Conservation (phyloP, 2,329 filamentous ascomycete species). For the Stemphylium beticola region DNA sequence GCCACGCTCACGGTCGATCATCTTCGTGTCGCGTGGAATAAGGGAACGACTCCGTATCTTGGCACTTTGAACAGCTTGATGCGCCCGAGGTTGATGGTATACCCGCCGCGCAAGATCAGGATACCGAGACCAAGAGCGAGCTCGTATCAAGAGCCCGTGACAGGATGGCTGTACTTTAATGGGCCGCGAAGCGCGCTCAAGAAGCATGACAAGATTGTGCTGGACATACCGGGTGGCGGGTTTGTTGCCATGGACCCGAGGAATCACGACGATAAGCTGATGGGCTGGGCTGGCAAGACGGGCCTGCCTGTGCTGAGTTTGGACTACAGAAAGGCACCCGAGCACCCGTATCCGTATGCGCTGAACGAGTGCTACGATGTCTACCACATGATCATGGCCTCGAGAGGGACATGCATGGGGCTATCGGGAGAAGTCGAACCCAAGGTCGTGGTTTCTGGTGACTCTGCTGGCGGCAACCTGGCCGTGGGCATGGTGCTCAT, state of each 20-base stretch:
- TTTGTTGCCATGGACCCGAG: constrained; percentile 98
- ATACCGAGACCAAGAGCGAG: constrained; percentile 82
- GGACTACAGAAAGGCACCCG: constrained; percentile 88
- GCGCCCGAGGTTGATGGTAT: constrained; percentile 79
- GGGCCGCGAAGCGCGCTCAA: constrained; percentile 80
- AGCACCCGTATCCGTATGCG: constrained; percentile 83
- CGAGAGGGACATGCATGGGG: constrained; percentile 76
- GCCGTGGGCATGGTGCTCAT: constrained; percentile 83
- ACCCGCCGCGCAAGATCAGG: constrained; percentile 79
- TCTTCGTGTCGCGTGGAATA: constrained; percentile 92
- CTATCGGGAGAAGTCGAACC: constrained; percentile 70
- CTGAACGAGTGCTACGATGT: constrained; percentile 88
- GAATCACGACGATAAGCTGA: constrained; percentile 90
- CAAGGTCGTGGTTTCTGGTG: constrained; percentile 75
- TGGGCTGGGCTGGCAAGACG: constrained; percentile 88
- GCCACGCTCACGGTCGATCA: constrained; percentile 89
- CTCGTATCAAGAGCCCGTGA: constrained; percentile 81
- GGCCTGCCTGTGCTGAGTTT: constrained; percentile 88
- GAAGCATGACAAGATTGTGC: constrained; percentile 76
- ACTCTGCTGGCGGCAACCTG: constrained; percentile 83
- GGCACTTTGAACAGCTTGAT: constrained; percentile 73
- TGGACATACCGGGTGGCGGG: constrained; percentile 92
- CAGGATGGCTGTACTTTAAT: constrained; percentile 93
- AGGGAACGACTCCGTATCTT: constrained; percentile 86
- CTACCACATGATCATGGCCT: constrained; percentile 75